Base-by-base conservation (phyloP, 2,329 filamentous ascomycete genomes). In the Penicillium sp. region DNA sequence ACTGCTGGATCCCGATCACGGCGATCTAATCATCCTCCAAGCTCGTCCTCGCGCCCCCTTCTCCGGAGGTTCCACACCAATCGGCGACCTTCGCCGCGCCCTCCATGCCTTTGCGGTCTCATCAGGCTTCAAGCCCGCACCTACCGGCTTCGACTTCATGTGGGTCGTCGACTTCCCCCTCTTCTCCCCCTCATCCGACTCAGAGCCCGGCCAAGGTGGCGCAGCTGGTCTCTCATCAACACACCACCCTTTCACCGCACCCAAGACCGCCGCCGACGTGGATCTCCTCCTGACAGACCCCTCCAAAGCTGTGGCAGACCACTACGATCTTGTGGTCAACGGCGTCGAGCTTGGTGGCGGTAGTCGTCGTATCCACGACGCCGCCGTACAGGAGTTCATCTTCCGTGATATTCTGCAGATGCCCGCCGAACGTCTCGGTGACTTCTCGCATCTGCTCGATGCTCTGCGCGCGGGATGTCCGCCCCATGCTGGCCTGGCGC, bases 271-370 rank as follows among this genome's bases (percentile, higher is more conserved):
- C 0, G 78, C 79, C 4, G 93, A 98, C 70, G 83, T 96, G 16
- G 87, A 91, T 39, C 76, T 91, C 0, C 84, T 98, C 1, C 80
- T 87, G 37, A 87, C 82, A 0, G 82, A 92, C 42, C 93, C 95
- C 0, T 80, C 91, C 1, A 76, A 82, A 47, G 91, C 86, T 1
- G 85, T 83, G 65, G 96, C 90, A 3, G 93, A 96, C 67, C 93
- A 96, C 71, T 99, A 97, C 76, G 95, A 99, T 67, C 86, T 99
- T 14, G 93, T 99, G 0, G 85, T 98, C 66, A 99, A 99, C 71
- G 95, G 95, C 4, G 86, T 96, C 5, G 95, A 99, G 75, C 84
- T 99, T 1, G 95, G 95, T 26, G 95, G 95, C 11, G 96, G 95
- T 33, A 96, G 90, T 72, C 86, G 91, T 14, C 90, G 95, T 82